Percentiles rank a stretch among this genome's conserved stretches.
These are phyloP conservation scores for Zelonia costaricensis DNA, from an alignment of 208 protist species.

Conservation along the genomic window DNA sequence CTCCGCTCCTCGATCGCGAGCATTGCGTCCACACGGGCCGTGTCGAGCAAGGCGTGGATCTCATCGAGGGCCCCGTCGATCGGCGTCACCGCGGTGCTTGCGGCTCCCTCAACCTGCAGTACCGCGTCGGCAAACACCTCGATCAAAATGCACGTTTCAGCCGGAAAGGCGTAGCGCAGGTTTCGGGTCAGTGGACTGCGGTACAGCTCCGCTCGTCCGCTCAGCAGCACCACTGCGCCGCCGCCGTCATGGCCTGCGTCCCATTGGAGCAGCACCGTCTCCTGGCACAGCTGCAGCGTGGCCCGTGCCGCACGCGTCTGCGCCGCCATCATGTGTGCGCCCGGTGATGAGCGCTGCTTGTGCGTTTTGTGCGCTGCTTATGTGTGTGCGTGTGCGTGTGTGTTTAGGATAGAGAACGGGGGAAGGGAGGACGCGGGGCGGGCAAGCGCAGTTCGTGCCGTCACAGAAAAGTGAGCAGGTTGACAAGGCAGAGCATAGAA, in stretches of 20 bases:
- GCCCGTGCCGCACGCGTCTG: background rate
- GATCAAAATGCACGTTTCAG: constrained; percentile 42
- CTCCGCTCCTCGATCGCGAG: constrained; percentile 21
- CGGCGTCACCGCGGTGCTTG: constrained; percentile 14
- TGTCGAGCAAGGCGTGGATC: constrained; percentile 56
- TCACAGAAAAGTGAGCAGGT: too few species aligned
- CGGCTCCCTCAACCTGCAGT: constrained; percentile 53
- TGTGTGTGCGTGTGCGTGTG: too few species aligned
- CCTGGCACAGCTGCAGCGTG: constrained; percentile 12
- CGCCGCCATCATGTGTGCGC: constrained; percentile 6
- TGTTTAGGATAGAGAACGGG: too few species aligned
- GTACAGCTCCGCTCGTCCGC: constrained; percentile 49
- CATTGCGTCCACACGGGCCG: constrained; percentile 45
- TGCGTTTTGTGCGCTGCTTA: too few species aligned
- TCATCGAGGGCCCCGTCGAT: constrained; percentile 42
- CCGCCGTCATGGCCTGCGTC: constrained; percentile 2
- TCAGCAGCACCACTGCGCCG: constrained; percentile 51
- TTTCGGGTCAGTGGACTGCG: constrained; percentile 55
- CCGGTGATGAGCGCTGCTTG: too few species aligned
- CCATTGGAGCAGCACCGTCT: constrained; percentile 23
- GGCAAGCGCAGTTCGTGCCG: too few species aligned
- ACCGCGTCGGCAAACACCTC: constrained; percentile 33
- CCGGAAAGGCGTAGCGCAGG: constrained; percentile 57
- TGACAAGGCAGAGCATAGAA: too few species aligned
- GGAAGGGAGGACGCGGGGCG: too few species aligned